A percentile compares a stretch with the other conserved stretches of the same genome.
Conservation (phyloP, 2,329 filamentous ascomycete species). For the Monosporascus sp. region DNA sequence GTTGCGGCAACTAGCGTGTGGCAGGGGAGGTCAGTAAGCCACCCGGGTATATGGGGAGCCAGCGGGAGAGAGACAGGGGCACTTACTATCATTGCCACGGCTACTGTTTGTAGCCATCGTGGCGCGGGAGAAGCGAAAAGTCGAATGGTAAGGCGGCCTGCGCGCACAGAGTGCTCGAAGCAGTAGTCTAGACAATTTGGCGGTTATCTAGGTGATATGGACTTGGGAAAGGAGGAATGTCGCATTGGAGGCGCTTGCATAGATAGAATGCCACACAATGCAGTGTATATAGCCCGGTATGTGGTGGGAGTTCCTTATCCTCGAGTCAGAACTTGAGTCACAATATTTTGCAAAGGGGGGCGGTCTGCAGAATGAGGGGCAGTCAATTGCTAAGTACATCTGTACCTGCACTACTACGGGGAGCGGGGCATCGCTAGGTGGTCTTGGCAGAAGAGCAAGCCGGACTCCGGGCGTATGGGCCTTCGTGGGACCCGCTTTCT, state of each 20-base stretch:
- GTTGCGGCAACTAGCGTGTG: conserved; percentile 34
- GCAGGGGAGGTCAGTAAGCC: conserved; percentile 5
- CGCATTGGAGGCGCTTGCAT: conserved; percentile 9
- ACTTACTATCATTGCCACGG: conserved; percentile 42
- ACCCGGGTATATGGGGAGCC: too few relatives aligned
- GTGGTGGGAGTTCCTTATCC: background rate
- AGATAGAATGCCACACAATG: background rate
- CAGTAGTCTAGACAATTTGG: conserved; percentile 45
- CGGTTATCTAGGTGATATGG: conserved; percentile 16
- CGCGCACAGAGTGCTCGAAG: conserved; percentile 55
- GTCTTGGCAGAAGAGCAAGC: too few relatives aligned
- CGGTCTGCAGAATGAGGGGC: background rate
- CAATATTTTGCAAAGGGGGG: background rate
- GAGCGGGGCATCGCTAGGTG: too few relatives aligned
- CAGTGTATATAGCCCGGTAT: background rate
- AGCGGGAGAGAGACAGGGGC: background rate
- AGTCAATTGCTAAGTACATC: background rate
- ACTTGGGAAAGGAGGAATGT: conserved; percentile 5
- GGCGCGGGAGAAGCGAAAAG: conserved; percentile 35
- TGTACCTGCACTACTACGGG: too few relatives aligned
- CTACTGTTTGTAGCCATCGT: conserved; percentile 57
- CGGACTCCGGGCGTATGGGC: too few relatives aligned
- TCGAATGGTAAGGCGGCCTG: conserved; percentile 45
- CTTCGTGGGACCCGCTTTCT: too few relatives aligned
- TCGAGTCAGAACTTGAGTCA: background rate